Percentiles rank a stretch among this genome's conserved stretches.
phyloP scores from a whole-genome alignment of 331 rosid genomes.

The Dryas integrifolia region DNA sequence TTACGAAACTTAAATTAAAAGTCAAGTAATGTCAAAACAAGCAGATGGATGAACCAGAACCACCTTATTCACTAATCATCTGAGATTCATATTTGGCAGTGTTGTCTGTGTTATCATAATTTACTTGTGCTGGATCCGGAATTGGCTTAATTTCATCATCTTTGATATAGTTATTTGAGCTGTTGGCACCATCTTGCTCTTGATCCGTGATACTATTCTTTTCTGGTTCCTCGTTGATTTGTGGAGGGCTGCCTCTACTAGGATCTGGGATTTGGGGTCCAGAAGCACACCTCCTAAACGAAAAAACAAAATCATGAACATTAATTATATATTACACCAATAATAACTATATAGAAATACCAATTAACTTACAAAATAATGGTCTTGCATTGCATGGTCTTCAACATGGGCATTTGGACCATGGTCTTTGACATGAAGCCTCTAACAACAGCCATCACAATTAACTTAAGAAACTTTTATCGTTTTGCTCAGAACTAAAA shows the following conservation, averaged over 20 bases:
- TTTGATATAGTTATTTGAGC: no score
- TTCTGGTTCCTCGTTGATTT: neutral
- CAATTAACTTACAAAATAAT: neutral
- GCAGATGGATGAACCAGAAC: no score
- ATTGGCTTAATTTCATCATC: no score
- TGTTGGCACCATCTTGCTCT: neutral
- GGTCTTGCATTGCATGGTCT: neutral
- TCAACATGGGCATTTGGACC: slow-evolving; percentile 7
- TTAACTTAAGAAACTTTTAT: no score
- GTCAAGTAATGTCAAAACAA: no score
- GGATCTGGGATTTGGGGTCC: neutral
- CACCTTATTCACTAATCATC: no score
- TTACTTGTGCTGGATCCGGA: no score
- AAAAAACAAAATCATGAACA: neutral
- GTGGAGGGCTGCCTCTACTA: neutral
- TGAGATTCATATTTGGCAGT: no score
- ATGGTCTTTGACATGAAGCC: slow-evolving; percentile 4
- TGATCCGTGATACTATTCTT: no score
- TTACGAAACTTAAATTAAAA: no score
- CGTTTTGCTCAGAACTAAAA: no score
- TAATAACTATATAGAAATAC: neutral
- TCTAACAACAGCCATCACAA: neutral
- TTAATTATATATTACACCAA: no score
- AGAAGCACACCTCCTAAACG: slow-evolving; percentile 1
- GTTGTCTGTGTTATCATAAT: neutral